Evolutionary conservation across 768 basidiomycete species (phyloP).

Genomic region (Brasilioporus rufonigricans): DNA sequence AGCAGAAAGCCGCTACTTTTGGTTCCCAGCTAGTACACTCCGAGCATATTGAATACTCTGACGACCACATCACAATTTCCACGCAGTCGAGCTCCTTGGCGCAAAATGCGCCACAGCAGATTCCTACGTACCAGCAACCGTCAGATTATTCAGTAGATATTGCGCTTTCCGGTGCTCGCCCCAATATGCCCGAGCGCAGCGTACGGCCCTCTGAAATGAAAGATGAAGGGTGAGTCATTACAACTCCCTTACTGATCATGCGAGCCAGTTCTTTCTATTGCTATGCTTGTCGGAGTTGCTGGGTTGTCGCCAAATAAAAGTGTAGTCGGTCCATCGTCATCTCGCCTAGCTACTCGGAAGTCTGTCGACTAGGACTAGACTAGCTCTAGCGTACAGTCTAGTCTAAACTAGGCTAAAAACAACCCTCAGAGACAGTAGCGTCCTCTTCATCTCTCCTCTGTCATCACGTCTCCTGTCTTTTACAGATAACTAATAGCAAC

Average conservation of each 20-base stretch:
- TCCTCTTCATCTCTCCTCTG: conserved; percentile 54
- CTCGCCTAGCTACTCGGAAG: conserved; percentile 45
- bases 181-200: conserved; percentile 55
- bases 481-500: conserved; percentile 80
- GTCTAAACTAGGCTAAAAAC: conserved; percentile 78
- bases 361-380: conserved; percentile 66
- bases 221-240: conserved; percentile 90
- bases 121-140: conserved; percentile 76
- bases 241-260: conserved; percentile 8
- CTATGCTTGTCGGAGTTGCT: conserved; percentile 23
- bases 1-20: conserved; percentile 8
- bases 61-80: conserved; percentile 13
- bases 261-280: conserved; percentile 5
- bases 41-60: conserved; percentile 14
- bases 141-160: conserved; percentile 47
- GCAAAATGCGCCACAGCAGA: conserved; percentile 58
- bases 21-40: conserved; percentile 6
- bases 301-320: conserved; percentile 29
- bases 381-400: conserved; percentile 78
- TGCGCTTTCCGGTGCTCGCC: conserved; percentile 35
- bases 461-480: conserved; percentile 63
- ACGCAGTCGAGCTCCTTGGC: too few relatives aligned
- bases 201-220: conserved; percentile 90
- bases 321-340: conserved; percentile 45
- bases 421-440: conserved; percentile 68